Percentiles rank a stretch among this genome's conserved stretches.
Evolutionary conservation across 768 basidiomycete species (phyloP).

Genomic region (Mycena amicta): DNA sequence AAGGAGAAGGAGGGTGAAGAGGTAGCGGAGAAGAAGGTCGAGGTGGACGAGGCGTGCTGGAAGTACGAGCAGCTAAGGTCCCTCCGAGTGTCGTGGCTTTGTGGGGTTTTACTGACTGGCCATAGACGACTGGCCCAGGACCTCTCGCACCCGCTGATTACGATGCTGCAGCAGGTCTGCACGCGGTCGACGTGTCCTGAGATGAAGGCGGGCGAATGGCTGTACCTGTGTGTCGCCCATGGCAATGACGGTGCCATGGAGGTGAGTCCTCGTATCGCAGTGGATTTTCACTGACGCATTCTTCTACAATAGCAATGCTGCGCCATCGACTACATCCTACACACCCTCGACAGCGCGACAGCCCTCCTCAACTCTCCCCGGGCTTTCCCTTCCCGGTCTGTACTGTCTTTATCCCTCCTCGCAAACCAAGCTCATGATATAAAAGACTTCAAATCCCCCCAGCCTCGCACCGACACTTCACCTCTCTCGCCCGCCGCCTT

Average conservation of each 20-base stretch:
- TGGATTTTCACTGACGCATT: not conserved
- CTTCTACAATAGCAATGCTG: conserved; percentile 74
- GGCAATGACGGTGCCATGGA: conserved; percentile 87
- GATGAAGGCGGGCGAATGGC: conserved; percentile 99
- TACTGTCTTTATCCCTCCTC: conserved; percentile 39
- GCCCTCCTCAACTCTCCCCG: conserved; percentile 88
- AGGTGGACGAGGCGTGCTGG: conserved; percentile 85
- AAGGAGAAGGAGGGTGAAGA: conserved; percentile 33
- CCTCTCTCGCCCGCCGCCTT: conserved; percentile 85
- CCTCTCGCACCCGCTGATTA: conserved; percentile 82
- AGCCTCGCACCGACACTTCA: conserved; percentile 85
- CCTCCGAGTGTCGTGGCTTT: conserved; percentile 7
- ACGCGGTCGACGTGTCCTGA: conserved; percentile 86
- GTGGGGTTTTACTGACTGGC: not conserved
- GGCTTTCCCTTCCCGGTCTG: conserved; percentile 93
- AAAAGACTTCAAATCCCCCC: conserved; percentile 77
- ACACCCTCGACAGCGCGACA: conserved; percentile 91
- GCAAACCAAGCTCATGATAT: not conserved
- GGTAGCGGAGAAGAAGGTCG: conserved; percentile 29
- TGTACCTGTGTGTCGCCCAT: conserved; percentile 94
- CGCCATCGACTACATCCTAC: conserved; percentile 94
- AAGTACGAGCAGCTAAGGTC: conserved; percentile 66
- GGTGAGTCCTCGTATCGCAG: conserved; percentile 42
- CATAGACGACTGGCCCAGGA: conserved; percentile 84
- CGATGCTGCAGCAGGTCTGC: conserved; percentile 85